Conservation (phyloP, 176 grass and related monocot genomes). For the Lolium rigidum region DNA sequence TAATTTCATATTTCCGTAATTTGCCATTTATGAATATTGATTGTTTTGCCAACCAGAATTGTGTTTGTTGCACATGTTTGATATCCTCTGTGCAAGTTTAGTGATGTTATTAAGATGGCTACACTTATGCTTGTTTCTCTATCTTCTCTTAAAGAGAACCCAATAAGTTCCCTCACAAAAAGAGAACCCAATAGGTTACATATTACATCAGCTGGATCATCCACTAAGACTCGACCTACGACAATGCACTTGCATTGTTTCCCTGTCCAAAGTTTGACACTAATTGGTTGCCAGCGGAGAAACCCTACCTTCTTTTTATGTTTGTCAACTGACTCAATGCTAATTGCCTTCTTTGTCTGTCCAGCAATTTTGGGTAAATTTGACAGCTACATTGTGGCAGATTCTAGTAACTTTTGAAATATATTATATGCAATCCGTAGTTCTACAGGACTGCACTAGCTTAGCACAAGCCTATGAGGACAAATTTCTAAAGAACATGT, state of each 20-base stretch:
- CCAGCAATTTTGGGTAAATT: too few relatives aligned
- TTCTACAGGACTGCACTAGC: not conserved
- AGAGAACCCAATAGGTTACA: not conserved
- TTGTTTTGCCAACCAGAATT: not conserved
- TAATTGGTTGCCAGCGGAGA: slow-evolving; percentile 6
- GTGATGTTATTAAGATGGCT: not conserved
- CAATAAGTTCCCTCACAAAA: not conserved
- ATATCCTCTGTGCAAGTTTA: not conserved
- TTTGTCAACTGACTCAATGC: not conserved
- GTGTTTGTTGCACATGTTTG: slow-evolving; percentile 2
- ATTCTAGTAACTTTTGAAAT: slow-evolving; percentile 7
- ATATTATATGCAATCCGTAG: not conserved
- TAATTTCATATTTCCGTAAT: slow-evolving; percentile 3
- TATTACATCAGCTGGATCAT: not conserved
- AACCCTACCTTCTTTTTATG: slow-evolving; percentile 8
- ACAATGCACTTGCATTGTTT: not conserved
- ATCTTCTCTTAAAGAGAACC: not conserved
- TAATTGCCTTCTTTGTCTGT: not conserved
- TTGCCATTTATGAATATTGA: not conserved
- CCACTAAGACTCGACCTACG: not conserved
- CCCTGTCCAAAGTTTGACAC: not conserved
- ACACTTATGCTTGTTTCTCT: slow-evolving; percentile 25
- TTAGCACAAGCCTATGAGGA: not conserved
- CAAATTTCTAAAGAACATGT: not conserved
- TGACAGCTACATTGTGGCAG: not conserved